These are phyloP conservation scores for Bjerkandera adusta DNA, from an alignment of 1,284 basidiomycete genomes.

Conservation along the genomic window DNA sequence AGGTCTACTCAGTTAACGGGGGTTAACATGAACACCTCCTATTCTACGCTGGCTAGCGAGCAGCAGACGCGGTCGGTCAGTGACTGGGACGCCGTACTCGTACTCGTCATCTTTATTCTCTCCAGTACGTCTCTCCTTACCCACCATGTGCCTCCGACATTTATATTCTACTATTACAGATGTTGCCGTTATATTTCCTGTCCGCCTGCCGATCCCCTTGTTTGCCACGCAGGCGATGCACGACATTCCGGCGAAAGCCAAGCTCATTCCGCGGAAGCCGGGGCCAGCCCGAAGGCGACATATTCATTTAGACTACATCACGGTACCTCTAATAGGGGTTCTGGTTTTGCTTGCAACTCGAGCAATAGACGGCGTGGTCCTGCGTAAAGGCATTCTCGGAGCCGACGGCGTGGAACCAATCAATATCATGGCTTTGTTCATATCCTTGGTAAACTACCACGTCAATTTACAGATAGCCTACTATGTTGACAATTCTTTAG, in stretches of 20 bases:
- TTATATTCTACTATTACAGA: conserved; percentile 31
- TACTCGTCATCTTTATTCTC: conserved; percentile 69
- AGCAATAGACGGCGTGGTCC: conserved; percentile 62
- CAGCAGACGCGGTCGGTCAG: too few relatives aligned
- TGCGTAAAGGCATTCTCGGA: conserved; percentile 74
- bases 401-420: conserved; percentile 83
- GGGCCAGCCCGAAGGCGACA: conserved; percentile 26
- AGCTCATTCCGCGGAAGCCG: conserved; percentile 29
- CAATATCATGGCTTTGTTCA: conserved; percentile 92
- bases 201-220: conserved; percentile 49
- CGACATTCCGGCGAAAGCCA: conserved; percentile 18
- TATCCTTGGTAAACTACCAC: conserved; percentile 59
- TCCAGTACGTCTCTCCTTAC: conserved; percentile 53
- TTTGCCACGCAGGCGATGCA: conserved; percentile 15
- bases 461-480: conserved; percentile 4
- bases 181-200: conserved; percentile 64
- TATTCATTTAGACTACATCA: conserved; percentile 64
- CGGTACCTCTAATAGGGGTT: conserved; percentile 79
- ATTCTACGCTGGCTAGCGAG: too few relatives aligned
- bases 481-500: conserved; percentile 26
- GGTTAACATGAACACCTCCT: too few relatives aligned
- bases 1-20: too few relatives aligned
- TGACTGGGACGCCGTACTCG: conserved; percentile 48
- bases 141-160: not conserved
- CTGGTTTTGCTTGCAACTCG: conserved; percentile 75